phyloP scores from a whole-genome alignment of 2,329 filamentous ascomycete species.

The Endocalyx cinctus region DNA sequence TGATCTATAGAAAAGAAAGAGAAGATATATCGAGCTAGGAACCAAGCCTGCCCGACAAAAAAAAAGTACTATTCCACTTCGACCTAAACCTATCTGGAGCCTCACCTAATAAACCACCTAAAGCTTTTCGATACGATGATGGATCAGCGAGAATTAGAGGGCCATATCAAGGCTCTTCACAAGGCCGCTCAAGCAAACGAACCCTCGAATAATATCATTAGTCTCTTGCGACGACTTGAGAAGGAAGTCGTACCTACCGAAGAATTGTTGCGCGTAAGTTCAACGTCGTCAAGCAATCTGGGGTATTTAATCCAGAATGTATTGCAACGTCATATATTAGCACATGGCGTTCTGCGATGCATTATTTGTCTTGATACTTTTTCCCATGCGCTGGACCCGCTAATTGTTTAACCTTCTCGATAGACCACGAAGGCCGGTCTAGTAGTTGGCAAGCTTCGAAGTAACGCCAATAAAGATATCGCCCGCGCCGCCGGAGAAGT shows the following conservation, averaged over 20 bases:
- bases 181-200: slow-evolving; percentile 76
- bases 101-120: background rate
- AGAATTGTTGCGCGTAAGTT: slow-evolving; percentile 73
- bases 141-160: slow-evolving; percentile 77
- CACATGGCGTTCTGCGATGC: background rate
- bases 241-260: slow-evolving; percentile 79
- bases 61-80: no score
- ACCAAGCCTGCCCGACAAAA: no score
- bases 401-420: slow-evolving; percentile 7
- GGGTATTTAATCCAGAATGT: slow-evolving; percentile 1
- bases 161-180: slow-evolving; percentile 71
- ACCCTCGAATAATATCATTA: slow-evolving; percentile 65
- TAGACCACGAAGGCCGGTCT: slow-evolving; percentile 86
- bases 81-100: no score
- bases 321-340: slow-evolving; percentile 6
- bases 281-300: no score
- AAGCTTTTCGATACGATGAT: slow-evolving; percentile 40
- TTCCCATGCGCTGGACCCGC: slow-evolving; percentile 1
- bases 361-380: slow-evolving; percentile 1
- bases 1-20: no score
- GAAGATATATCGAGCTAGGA: no score
- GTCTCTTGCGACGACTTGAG: slow-evolving; percentile 73
- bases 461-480: slow-evolving; percentile 78
- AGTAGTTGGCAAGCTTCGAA: slow-evolving; percentile 73
- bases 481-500: slow-evolving; percentile 73